phyloP scores from a whole-genome alignment of 2,329 filamentous ascomycete genomes.

The Trichoderma aggressivum region DNA sequence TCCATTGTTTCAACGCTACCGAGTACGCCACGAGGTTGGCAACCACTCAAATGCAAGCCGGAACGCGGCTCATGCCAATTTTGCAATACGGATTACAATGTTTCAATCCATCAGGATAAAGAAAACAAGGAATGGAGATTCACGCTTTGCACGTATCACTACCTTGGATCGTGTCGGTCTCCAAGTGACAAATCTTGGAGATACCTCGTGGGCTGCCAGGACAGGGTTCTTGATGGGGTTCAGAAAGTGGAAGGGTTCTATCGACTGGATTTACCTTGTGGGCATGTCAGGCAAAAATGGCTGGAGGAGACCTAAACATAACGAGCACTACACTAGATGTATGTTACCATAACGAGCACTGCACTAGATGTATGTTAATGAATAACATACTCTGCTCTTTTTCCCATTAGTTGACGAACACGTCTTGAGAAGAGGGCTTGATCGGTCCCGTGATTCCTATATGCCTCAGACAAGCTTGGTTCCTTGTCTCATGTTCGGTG shows the following conservation, averaged over 20 bases:
- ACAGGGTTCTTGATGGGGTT: neutral
- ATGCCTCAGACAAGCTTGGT: neutral
- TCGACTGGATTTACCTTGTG: neutral
- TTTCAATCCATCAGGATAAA: neutral
- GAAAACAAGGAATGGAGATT: neutral
- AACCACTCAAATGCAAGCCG: neutral
- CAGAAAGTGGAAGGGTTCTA: too few relatives aligned
- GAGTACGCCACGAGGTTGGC: neutral
- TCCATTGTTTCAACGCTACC: neutral
- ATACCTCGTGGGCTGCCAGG: neutral
- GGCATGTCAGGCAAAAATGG: neutral
- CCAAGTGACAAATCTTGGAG: neutral
- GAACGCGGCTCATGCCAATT: neutral
- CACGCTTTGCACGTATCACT: neutral
- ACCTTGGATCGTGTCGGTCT: neutral
- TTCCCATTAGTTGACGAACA: neutral
- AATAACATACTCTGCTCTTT: neutral
- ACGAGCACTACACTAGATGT: neutral
- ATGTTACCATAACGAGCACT: too few relatives aligned
- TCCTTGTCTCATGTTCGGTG: neutral
- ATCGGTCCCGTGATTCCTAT: neutral
- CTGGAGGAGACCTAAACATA: too few relatives aligned
- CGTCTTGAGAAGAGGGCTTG: neutral
- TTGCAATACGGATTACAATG: neutral
- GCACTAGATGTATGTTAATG: neutral